phyloP scores from a whole-genome alignment of 1,284 basidiomycete genomes.

The Porodaedalea pini region DNA sequence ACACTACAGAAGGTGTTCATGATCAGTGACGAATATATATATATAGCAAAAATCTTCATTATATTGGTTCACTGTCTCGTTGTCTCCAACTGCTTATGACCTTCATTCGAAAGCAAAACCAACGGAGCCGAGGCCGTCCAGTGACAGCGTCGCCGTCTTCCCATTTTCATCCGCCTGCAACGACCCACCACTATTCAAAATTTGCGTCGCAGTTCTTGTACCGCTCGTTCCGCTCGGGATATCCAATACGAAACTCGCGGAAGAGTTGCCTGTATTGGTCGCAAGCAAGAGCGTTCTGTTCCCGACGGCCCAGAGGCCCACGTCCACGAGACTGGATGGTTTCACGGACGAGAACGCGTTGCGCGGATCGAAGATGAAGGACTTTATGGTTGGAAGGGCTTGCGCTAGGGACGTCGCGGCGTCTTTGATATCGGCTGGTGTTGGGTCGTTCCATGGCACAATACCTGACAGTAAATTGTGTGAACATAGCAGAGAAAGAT shows the following conservation, averaged over 20 bases:
- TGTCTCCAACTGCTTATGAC: neutral
- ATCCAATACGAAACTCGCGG: slow-evolving; percentile 29
- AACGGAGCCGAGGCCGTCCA: slow-evolving; percentile 9
- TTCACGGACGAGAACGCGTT: slow-evolving; percentile 29
- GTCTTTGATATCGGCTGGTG: slow-evolving; percentile 53
- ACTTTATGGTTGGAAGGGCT: slow-evolving; percentile 37
- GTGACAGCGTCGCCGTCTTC: neutral
- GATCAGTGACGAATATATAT: no score
- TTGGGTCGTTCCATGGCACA: slow-evolving; percentile 68
- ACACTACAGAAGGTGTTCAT: no score
- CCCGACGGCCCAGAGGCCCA: slow-evolving; percentile 42
- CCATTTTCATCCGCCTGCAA: neutral
- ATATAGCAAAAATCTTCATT: no score
- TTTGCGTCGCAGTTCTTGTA: slow-evolving; percentile 27
- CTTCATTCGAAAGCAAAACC: neutral
- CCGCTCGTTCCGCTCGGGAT: slow-evolving; percentile 26
- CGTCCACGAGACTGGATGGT: slow-evolving; percentile 36
- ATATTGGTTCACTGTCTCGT: no score
- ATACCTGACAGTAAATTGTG: slow-evolving; percentile 41
- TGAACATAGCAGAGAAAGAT: neutral
- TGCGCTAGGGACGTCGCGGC: slow-evolving; percentile 52
- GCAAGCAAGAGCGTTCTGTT: slow-evolving; percentile 39
- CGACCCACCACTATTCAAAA: slow-evolving; percentile 34
- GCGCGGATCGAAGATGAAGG: slow-evolving; percentile 38
- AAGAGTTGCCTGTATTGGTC: slow-evolving; percentile 39